Conservation (phyloP, 2,329 filamentous ascomycete species). For the Botrytis medusae region DNA sequence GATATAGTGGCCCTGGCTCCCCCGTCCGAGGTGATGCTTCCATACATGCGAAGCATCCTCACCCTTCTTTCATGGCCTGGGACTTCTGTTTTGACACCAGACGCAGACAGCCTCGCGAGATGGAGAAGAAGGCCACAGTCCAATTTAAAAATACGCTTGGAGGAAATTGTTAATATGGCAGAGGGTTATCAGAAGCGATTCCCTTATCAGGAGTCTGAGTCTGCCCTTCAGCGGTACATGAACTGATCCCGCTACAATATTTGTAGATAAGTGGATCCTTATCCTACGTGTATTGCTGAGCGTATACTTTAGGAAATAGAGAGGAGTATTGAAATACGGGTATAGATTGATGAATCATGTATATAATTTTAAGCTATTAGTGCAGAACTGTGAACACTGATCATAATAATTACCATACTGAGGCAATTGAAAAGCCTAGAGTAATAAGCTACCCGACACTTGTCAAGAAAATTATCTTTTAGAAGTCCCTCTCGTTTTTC, state of each 20-base stretch:
- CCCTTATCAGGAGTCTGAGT: not conserved
- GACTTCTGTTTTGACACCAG: not conserved
- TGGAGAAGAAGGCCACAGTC: not conserved
- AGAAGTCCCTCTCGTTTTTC: too few relatives aligned
- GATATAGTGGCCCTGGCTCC: not conserved
- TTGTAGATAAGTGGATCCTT: not conserved
- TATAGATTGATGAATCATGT: not conserved
- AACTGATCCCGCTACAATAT: not conserved
- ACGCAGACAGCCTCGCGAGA: not conserved
- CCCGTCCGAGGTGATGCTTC: not conserved
- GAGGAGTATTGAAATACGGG: accelerated
- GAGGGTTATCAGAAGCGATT: not conserved
- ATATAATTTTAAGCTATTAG: not conserved
- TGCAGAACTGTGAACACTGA: not conserved
- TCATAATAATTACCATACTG: not conserved
- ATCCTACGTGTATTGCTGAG: not conserved
- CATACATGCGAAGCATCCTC: not conserved
- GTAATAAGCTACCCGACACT: too few relatives aligned
- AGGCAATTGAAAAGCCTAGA: too few relatives aligned
- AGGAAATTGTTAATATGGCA: not conserved
- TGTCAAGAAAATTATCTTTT: too few relatives aligned
- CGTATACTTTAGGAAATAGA: not conserved
- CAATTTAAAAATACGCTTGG: not conserved
- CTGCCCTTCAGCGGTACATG: not conserved
- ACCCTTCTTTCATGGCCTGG: not conserved